phyloP scores from a whole-genome alignment of 176 grass and related monocot species.

The Rhynchospora pubera region DNA sequence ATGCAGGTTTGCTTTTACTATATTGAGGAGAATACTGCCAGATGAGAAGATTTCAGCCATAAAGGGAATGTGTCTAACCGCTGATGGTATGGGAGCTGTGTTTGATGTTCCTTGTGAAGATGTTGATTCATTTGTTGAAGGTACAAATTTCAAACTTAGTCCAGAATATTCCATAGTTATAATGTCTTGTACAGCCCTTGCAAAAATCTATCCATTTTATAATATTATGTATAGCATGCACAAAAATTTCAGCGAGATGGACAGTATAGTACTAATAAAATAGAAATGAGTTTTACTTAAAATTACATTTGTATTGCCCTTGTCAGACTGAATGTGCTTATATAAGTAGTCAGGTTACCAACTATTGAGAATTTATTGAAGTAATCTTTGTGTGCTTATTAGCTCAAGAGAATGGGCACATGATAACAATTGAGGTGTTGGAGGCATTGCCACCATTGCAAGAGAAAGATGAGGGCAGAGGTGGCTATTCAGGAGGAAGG shows the following conservation, averaged over 20 bases:
- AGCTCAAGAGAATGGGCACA: conserved; percentile 54
- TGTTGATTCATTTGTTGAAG: conserved; percentile 59
- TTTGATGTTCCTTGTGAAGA: conserved; percentile 94
- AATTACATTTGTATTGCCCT: neutral
- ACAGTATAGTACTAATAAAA: neutral
- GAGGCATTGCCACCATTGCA: conserved; percentile 70
- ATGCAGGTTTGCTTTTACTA: conserved; percentile 62
- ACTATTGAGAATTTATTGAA: neutral
- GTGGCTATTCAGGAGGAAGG: conserved; percentile 29
- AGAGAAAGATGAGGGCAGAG: conserved; percentile 51
- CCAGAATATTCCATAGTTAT: neutral
- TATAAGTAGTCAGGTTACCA: neutral
- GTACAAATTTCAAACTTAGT: conserved; percentile 30
- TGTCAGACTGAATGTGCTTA: neutral
- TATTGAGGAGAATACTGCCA: conserved; percentile 82
- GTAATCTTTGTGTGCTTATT: neutral
- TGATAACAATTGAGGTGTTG: conserved; percentile 64
- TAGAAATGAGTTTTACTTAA: neutral
- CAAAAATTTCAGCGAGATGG: neutral
- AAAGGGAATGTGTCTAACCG: conserved; percentile 61
- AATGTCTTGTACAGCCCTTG: neutral
- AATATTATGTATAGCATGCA: neutral
- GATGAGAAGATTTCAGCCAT: conserved; percentile 61
- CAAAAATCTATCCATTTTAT: neutral
- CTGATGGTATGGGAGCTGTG: conserved; percentile 70